These are phyloP conservation scores for Fusarium ambrosium DNA, from an alignment of 2,329 filamentous ascomycete genomes.

Conservation along the genomic window DNA sequence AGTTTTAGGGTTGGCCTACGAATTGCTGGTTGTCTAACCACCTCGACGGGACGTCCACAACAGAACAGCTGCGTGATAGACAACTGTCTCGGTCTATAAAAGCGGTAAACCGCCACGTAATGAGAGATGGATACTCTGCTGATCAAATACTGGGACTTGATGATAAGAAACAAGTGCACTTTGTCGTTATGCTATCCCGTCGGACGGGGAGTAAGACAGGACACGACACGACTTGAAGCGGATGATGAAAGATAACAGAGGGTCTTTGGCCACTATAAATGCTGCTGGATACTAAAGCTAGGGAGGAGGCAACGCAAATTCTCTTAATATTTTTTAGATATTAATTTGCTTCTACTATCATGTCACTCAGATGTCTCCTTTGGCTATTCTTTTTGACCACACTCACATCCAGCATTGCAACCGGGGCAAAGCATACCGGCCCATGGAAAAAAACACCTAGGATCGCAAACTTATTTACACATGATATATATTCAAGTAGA, in stretches of 20 bases:
- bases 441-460: accelerated
- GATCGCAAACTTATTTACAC: neutral
- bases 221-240: neutral
- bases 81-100: neutral
- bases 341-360: neutral
- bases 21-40: no score
- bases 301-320: no score
- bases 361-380: neutral
- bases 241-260: neutral
- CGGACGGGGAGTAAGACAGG: neutral
- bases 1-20: no score
- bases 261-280: neutral
- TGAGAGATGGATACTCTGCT: neutral
- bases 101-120: neutral
- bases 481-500: neutral
- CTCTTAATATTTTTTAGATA: neutral
- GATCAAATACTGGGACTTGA: neutral
- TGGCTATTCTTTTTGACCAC: neutral
- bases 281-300: neutral
- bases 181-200: neutral
- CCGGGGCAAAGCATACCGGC: neutral
- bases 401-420: neutral
- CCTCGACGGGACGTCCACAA: no score
- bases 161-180: neutral
- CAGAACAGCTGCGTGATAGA: neutral